Base-by-base conservation (phyloP, 2,329 filamentous ascomycete species). In the Ilyonectria robusta region DNA sequence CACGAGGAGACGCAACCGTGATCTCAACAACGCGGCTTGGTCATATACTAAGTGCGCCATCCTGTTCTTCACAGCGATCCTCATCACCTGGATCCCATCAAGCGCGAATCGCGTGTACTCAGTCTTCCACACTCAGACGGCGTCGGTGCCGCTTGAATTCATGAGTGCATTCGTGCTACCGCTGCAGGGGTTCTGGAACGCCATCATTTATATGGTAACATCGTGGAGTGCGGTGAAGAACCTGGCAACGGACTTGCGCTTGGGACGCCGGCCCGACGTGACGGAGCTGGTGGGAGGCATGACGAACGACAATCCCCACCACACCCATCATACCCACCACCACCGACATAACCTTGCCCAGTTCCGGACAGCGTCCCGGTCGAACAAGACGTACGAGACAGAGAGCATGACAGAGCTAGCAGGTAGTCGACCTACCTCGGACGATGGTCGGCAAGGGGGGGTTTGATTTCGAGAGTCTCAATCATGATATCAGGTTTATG, bases 111-210 rank as follows among this genome's bases (percentile, higher is more conserved):
- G 94, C 10, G 87, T 95, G 17, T 94, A 92, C 79, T 89, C 89
- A 4, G 84, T 94, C 17, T 84, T 90, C 9, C 84, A 92, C 74
- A 82, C 85, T 0, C 80, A 86, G 29, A 65, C 84, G 4, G 80
- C 86, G 0, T 86, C 84, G 8, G 85, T 90, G 31, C 82, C 85
- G 0, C 86, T 96, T 26, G 90, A 93, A 73, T 89, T 92, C 70
- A 87, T 91, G 70, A 91, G 92, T 23, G 90, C 92, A 0, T 86
- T 94, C 46, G 93, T 96, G 1, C 85, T 97, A 9, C 93, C 94
- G 0, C 85, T 94, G 0, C 94, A 97, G 77, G 94, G 94, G 0
- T 93, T 95, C 75, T 96, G 93, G 93, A 97, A 97, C 78, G 88
- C 91, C 19, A 79, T 93, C 65, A 94, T 97, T 71, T 97, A 96